Evolutionary conservation across 345 rosid species (phyloP), one percentile per base, ranked within the genome.

Genomic region (Stellera chamaejasme): DNA sequence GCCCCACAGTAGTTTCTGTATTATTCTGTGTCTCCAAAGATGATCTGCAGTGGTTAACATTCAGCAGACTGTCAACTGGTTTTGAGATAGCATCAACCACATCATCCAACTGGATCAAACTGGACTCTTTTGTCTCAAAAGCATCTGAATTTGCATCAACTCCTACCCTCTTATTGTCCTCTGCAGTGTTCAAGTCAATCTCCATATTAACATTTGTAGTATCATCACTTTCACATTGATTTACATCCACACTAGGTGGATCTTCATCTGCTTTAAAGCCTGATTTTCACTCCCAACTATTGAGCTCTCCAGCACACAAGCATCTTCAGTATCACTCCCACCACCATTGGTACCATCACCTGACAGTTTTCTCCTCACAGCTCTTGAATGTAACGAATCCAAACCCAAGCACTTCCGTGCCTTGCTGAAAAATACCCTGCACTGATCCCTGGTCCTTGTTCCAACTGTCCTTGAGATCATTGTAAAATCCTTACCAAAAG

Each of bases 401-500:
- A 93, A 72, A 16, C 94, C 90, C 56, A 93, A 94, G 69, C 97
- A 87, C 69, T 87, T 93, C 51, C 92, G 77, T 65, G 86, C 91
- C 81, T 93, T 93, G 75, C 96, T 87, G 52, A 77, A 93, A 69
- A 93, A 93, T 51, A 89, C 87, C 78, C 73, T 84, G 66, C 99
- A 93, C 65, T 93, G 91, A 64, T 87, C 85, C 72, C 70, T 71
- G 56, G 97, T 79, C 59, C 87, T 84, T 46, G 99, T 84, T 58
- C 77, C 45, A n/a, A 93, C 80, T 27, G 66, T 72, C 11, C 62
- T 76, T 19, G 96, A 82, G 57, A 93, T 77, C 78, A 70, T 72
- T 13, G 75, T 71, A 79, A 93, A 93, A 79, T 93, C 88, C 69
- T 86, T 93, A 6, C 99, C 99, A 68, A 78, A 84, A 23, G 73